Conservation (phyloP, 352 stramenopile genomes). For the Phytophthora citricola region DNA sequence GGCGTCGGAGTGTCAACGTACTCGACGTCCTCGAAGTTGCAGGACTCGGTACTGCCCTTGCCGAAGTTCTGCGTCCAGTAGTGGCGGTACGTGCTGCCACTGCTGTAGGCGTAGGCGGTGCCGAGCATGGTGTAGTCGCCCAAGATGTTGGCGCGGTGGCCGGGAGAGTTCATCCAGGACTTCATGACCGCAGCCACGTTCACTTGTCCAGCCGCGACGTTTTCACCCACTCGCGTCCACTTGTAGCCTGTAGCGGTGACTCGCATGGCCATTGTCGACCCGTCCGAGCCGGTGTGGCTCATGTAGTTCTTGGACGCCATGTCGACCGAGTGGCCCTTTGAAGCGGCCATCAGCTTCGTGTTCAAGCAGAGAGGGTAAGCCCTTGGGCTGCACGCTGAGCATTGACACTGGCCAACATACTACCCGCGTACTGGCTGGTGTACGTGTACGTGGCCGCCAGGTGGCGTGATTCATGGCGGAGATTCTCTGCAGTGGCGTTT, state of each 20-base stretch:
- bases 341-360: slow-evolving; percentile 30
- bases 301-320: slow-evolving; percentile 52
- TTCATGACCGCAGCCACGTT: slow-evolving; percentile 46
- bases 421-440: slow-evolving; percentile 12
- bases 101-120: slow-evolving; percentile 37
- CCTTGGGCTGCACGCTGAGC: slow-evolving; percentile 41
- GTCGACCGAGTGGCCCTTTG: slow-evolving; percentile 33
- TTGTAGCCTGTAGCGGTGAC: slow-evolving; percentile 47
- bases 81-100: slow-evolving; percentile 37
- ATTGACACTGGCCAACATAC: slow-evolving; percentile 42
- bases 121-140: slow-evolving; percentile 42
- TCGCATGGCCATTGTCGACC: slow-evolving; percentile 42
- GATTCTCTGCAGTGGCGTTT: slow-evolving; percentile 5
- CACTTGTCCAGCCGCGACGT: slow-evolving; percentile 50
- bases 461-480: slow-evolving; percentile 18
- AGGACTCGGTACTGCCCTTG: slow-evolving; percentile 28
- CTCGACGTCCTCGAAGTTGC: slow-evolving; percentile 20
- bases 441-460: slow-evolving; percentile 9
- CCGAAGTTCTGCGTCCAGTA: slow-evolving; percentile 67
- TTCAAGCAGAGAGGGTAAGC: slow-evolving; percentile 45
- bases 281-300: slow-evolving; percentile 49
- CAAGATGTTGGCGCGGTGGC: slow-evolving; percentile 55
- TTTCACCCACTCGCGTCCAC: slow-evolving; percentile 51
- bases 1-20: slow-evolving; percentile 10
- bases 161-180: slow-evolving; percentile 58